Evolutionary conservation across 176 grass and related monocot species (phyloP), one percentile per base, ranked within the genome.

Genomic region (Eremochloa ophiuroides): DNA sequence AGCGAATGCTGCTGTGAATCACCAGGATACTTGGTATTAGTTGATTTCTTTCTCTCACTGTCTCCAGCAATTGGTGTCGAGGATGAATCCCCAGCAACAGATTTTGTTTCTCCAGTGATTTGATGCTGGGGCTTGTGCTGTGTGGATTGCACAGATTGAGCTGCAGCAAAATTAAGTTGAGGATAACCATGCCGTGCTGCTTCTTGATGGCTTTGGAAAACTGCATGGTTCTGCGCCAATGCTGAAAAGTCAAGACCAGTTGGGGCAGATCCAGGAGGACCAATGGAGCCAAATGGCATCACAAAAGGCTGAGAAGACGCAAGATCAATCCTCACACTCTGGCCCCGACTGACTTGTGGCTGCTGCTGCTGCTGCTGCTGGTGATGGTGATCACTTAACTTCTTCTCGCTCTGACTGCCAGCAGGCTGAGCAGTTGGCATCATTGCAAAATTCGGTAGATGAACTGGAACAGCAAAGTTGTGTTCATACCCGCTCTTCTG

Each of bases 191-290:
- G 97, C 17, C 93, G 81, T 26, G 82, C 85, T 61, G 83, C 87
- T 61, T 99, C 97, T 30, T 94, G 86, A 86, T 94, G 88, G 82
- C 83, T 88, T 72, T 99, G 93, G 77, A 95, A 93, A 22, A 99
- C 62, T 0, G 84, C 76, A 86, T 93, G 91, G 88, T 88, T 98
- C 26, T 86, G 93, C 20, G 84, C 87, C 85, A 95, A 66, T 27
- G 91, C 84, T 47, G 92, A 95, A 40, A 99, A 99, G 75, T 99
- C 91, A 8, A 99, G 93, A 71, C 93, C 96, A 47, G 78, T 48
- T 8, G 88, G 80, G 51, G 84, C 43, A 48, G 81, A 84, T 48
- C 84, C 90, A 82, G 86, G 76, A 77, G 88, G 86, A 27, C 71
- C 83, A 59, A 91, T 87, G 42, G 90, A 69, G 42, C 84, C 85